Evolutionary conservation across 345 rosid species (phyloP).

Genomic region (Tarenaya hassleriana): DNA sequence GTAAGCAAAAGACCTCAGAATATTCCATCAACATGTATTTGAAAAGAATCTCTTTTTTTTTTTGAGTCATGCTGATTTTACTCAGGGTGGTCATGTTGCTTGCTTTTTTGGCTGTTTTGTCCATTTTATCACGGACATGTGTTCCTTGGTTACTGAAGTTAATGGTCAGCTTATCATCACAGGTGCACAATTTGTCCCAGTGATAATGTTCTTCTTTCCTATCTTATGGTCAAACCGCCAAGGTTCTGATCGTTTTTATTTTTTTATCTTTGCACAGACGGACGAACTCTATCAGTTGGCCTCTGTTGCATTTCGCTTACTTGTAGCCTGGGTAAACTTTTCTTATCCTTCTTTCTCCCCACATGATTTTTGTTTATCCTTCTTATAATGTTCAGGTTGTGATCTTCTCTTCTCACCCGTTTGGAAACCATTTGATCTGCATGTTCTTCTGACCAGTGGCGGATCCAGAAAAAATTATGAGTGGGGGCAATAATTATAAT

Average conservation of each 20-base stretch:
- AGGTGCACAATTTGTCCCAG: slow-evolving; percentile 36
- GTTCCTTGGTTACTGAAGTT: slow-evolving; percentile 79
- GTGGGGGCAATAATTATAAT: too few relatives aligned
- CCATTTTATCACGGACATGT: slow-evolving; percentile 64
- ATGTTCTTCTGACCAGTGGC: too few relatives aligned
- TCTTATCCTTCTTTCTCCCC: slow-evolving; percentile 14
- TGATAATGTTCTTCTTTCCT: background rate
- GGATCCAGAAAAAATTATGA: too few relatives aligned
- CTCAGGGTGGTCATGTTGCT: slow-evolving; percentile 64
- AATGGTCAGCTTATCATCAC: slow-evolving; percentile 82
- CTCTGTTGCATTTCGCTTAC: slow-evolving; percentile 73
- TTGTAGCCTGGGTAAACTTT: slow-evolving; percentile 69
- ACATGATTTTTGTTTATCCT: background rate
- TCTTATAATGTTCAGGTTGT: background rate
- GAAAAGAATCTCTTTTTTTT: slow-evolving; percentile 9
- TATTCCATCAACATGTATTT: slow-evolving; percentile 4
- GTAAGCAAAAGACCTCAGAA: slow-evolving; percentile 35
- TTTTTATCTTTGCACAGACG: slow-evolving; percentile 39
- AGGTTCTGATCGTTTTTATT: slow-evolving; percentile 5
- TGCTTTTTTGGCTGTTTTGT: slow-evolving; percentile 60
- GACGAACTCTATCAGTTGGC: slow-evolving; percentile 73
- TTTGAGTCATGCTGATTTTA: background rate
- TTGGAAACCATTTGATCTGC: background rate
- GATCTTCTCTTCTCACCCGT: background rate
- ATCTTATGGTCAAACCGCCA: slow-evolving; percentile 14